phyloP scores from a whole-genome alignment of 1,284 basidiomycete species.

The Cutaneotrichosporon sp. region DNA sequence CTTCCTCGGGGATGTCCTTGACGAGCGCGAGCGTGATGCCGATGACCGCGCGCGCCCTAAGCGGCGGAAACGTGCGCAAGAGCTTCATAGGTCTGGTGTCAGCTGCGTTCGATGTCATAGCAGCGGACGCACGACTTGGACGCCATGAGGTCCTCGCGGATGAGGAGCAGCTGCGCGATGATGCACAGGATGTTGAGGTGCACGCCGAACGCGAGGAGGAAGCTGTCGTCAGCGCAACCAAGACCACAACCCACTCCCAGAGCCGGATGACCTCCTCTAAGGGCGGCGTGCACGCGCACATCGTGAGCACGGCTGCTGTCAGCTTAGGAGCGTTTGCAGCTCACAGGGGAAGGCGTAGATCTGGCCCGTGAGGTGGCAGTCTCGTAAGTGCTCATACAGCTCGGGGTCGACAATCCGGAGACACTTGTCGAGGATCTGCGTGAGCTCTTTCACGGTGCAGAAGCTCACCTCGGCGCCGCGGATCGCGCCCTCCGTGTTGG shows the following conservation, averaged over 20 bases:
- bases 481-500: slow-evolving; percentile 91
- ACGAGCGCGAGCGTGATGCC: slow-evolving; percentile 91
- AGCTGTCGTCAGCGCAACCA: slow-evolving; percentile 52
- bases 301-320: slow-evolving; percentile 76
- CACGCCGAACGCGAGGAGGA: slow-evolving; percentile 91
- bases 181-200: slow-evolving; percentile 95
- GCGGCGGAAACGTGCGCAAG: slow-evolving; percentile 87
- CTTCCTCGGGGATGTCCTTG: slow-evolving; percentile 80
- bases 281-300: slow-evolving; percentile 95
- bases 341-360: slow-evolving; percentile 95
- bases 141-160: slow-evolving; percentile 83
- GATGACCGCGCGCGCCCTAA: slow-evolving; percentile 83
- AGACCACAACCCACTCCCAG: slow-evolving; percentile 67
- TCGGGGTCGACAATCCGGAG: slow-evolving; percentile 86
- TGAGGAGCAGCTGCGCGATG: slow-evolving; percentile 87
- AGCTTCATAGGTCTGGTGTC: slow-evolving; percentile 83
- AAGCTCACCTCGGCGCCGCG: slow-evolving; percentile 80
- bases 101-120: too few species aligned
- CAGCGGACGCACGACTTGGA: slow-evolving; percentile 67
- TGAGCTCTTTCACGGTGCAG: not conserved
- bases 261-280: slow-evolving; percentile 88
- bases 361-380: slow-evolving; percentile 94
- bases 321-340: slow-evolving; percentile 40
- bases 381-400: slow-evolving; percentile 75
- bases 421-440: slow-evolving; percentile 84